Evolutionary conservation across 495 filamentous ascomycete species (phyloP), one percentile per base, ranked within the genome.

Genomic region (Acidiella bohemica): DNA sequence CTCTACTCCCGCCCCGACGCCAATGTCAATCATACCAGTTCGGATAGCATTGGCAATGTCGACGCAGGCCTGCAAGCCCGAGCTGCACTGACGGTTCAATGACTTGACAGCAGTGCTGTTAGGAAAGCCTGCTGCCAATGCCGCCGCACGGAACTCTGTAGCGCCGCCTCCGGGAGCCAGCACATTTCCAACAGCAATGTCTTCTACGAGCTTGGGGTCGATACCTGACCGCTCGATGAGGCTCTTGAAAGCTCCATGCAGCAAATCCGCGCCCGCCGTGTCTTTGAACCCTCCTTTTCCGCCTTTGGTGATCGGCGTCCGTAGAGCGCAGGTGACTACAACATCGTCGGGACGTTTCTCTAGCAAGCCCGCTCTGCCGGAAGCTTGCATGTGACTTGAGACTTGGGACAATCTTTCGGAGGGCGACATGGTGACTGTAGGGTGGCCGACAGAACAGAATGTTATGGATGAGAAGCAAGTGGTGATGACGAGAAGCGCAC

Each of bases 251-350:
- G 83, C 75, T 52, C 84, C 84, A 25, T 74, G 77, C 53, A 97
- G 79, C 44, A 97, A 68, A 58, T 97, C 87, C 16, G 82, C 47
- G 29, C 39, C 82, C 5, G 71, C 66, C 12, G 88, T 94, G 63
- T 97, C 92, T 72, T 96, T 96, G 71, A 97, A 90, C 22, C 71
- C 74, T 53, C 90, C 90, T 64, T 85, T 84, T 49, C 86, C 84
- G 52, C 85, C 90, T 65, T 84, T 92, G 38, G 84, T 92, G 57
- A 94, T 76, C 42, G 90, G 73, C 13, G 85, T 92, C 39, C 90
- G 86, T 55, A 95, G 81, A 48, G 83, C 84, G 53, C 80, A 82
- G 49, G 90, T 95, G 41, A 97, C 73, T 44, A 97, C 90, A 55
- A 96, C 53, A 56, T 84, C 79, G 59, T 82, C 73, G 28, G 78